Conservation (phyloP, 306 rosid genomes). For the Rosa rugosa region DNA sequence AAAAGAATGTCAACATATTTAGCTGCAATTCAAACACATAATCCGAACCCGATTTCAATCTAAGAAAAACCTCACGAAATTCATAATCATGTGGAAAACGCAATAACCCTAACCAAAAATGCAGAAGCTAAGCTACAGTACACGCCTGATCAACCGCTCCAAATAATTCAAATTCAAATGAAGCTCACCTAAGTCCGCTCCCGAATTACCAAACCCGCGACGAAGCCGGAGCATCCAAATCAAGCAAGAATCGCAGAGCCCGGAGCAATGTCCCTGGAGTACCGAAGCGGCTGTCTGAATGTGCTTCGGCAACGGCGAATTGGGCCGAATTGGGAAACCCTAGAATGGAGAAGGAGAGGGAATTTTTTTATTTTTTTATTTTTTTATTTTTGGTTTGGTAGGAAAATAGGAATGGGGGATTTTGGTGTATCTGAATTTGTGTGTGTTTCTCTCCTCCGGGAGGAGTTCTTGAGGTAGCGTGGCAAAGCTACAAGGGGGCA, state of each 20-base stretch:
- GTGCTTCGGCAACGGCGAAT: neutral
- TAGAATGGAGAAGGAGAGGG: conserved; percentile 11
- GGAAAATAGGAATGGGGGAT: neutral
- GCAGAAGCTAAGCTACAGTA: neutral
- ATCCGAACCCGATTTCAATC: neutral
- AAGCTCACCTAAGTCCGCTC: conserved; percentile 21
- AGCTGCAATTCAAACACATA: neutral
- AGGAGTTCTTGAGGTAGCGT: neutral
- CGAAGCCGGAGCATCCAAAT: neutral
- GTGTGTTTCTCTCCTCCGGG: conserved; percentile 8
- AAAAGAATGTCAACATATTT: neutral
- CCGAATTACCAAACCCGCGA: neutral
- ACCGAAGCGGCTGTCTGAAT: neutral
- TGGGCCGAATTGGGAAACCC: conserved; percentile 22
- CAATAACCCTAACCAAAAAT: neutral
- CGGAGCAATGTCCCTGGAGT: neutral
- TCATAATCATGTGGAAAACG: neutral
- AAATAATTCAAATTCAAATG: conserved; percentile 11
- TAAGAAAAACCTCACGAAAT: neutral
- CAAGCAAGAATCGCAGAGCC: neutral
- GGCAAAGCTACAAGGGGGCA: too few relatives aligned
- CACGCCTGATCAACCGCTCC: neutral
- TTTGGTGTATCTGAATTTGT: neutral
- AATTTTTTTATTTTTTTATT: neutral
- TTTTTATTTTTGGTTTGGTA: neutral